Evolutionary conservation across 192 early-diverging fungal species (phyloP).

Genomic region (Chytriomyces sp.): DNA sequence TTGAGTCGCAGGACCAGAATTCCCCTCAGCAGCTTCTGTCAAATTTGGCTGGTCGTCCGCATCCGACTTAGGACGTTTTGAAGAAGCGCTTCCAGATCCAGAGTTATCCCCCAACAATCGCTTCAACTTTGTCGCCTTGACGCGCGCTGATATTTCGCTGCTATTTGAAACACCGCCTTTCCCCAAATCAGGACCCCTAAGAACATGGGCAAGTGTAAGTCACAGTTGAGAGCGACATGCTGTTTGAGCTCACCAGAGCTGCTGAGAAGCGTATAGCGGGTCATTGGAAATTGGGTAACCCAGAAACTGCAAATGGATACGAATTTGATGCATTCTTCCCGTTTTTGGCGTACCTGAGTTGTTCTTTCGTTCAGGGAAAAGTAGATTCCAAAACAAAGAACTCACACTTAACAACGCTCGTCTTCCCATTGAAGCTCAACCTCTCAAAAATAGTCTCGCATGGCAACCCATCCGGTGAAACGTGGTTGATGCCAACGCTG

Average conservation of each 20-base stretch:
- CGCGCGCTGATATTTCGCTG: slow-evolving; percentile 23
- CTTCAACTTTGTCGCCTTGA: slow-evolving; percentile 11
- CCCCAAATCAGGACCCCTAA: slow-evolving; percentile 52
- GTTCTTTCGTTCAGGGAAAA: neutral
- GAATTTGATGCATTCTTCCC: slow-evolving; percentile 95
- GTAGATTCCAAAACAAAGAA: neutral
- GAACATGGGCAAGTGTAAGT: neutral
- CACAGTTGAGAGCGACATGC: neutral
- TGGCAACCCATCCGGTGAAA: slow-evolving; percentile 77
- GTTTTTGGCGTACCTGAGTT: slow-evolving; percentile 74
- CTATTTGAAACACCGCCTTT: slow-evolving; percentile 40
- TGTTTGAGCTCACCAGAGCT: slow-evolving; percentile 58
- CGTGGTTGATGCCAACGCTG: slow-evolving; percentile 87
- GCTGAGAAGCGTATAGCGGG: slow-evolving; percentile 76
- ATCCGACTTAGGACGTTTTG: too few relatives aligned
- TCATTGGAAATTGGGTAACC: slow-evolving; percentile 96
- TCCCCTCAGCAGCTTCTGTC: too few relatives aligned
- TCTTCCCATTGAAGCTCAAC: slow-evolving; percentile 33
- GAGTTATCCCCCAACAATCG: neutral
- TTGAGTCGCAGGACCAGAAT: too few relatives aligned
- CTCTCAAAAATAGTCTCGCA: slow-evolving; percentile 76
- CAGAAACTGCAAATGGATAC: slow-evolving; percentile 92
- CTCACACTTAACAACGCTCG: slow-evolving; percentile 58
- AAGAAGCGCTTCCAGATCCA: too few relatives aligned
- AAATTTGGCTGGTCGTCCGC: too few relatives aligned